Evolutionary conservation across 352 stramenopile species (phyloP).

Genomic region (Nothophytophthora sp.): DNA sequence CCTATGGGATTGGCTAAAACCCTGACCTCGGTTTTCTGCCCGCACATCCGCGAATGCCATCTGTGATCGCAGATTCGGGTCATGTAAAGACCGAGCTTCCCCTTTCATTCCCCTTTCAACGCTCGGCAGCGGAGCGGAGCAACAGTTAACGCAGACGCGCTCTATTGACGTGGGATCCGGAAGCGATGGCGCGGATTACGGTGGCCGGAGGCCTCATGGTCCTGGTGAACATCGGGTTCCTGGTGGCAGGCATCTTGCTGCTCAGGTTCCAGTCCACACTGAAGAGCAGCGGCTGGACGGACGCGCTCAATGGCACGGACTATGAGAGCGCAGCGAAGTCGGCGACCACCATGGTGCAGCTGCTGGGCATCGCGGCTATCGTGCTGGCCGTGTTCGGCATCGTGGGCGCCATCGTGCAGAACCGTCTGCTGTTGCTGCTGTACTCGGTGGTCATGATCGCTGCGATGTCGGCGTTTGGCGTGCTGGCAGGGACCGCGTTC

Average conservation of each 20-base stretch:
- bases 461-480: slow-evolving; percentile 71
- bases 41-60: too few species aligned
- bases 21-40: not conserved
- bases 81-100: too few species aligned
- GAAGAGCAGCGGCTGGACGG: slow-evolving; percentile 67
- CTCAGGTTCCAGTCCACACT: slow-evolving; percentile 63
- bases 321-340: slow-evolving; percentile 52
- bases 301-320: slow-evolving; percentile 72
- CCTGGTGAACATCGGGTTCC: slow-evolving; percentile 75
- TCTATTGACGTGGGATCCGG: too few species aligned
- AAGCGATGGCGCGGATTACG: slow-evolving; percentile 35
- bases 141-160: too few species aligned
- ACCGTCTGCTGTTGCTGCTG: slow-evolving; percentile 64
- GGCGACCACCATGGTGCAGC: slow-evolving; percentile 47
- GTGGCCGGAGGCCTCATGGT: slow-evolving; percentile 61
- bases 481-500: slow-evolving; percentile 67
- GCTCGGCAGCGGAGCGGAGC: slow-evolving; percentile 6
- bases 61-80: too few species aligned
- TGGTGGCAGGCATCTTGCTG: slow-evolving; percentile 61
- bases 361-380: slow-evolving; percentile 59
- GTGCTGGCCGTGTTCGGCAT: slow-evolving; percentile 63
- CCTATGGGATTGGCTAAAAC: not conserved
- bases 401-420: slow-evolving; percentile 64
- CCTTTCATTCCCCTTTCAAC: slow-evolving; percentile 21
- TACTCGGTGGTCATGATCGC: slow-evolving; percentile 76